A percentile compares a stretch with the other conserved stretches of the same genome.
Evolutionary conservation across 2,329 filamentous ascomycete species (phyloP).

Genomic region (Lecanicillium sp.): DNA sequence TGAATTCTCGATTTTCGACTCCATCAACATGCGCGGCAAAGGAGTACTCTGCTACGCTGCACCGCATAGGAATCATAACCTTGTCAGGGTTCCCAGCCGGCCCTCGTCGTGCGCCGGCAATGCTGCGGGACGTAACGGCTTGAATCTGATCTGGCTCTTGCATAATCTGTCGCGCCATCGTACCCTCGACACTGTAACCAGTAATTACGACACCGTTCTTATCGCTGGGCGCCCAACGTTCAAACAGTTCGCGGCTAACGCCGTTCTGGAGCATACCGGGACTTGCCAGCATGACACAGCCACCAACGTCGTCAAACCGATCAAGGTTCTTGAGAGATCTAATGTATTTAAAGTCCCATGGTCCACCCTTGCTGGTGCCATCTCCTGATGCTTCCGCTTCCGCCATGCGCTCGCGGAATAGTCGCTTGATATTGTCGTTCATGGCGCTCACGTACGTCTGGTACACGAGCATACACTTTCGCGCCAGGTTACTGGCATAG

Average conservation of each 20-base stretch:
- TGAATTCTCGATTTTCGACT: slow-evolving; percentile 91
- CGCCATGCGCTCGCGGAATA: slow-evolving; percentile 89
- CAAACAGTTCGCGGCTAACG: slow-evolving; percentile 83
- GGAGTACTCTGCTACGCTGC: slow-evolving; percentile 87
- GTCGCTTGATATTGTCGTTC: slow-evolving; percentile 97
- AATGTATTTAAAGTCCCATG: slow-evolving; percentile 96
- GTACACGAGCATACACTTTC: slow-evolving; percentile 98
- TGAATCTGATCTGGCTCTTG: slow-evolving; percentile 93
- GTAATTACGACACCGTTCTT: slow-evolving; percentile 99
- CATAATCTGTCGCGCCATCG: slow-evolving; percentile 94
- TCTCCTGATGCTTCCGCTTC: slow-evolving; percentile 79
- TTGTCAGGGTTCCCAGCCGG: slow-evolving; percentile 70
- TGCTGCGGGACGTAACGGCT: slow-evolving; percentile 77
- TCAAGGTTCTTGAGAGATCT: slow-evolving; percentile 88
- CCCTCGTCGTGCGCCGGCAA: slow-evolving; percentile 52
- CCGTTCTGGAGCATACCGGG: slow-evolving; percentile 98
- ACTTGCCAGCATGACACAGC: slow-evolving; percentile 94
- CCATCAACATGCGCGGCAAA: slow-evolving; percentile 97
- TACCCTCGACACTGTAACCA: slow-evolving; percentile 96
- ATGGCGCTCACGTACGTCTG: slow-evolving; percentile 97
- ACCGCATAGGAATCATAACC: slow-evolving; percentile 83
- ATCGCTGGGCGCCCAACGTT: slow-evolving; percentile 91
- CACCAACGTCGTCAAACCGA: slow-evolving; percentile 89
- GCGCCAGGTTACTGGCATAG: slow-evolving; percentile 89
- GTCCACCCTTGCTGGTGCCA: slow-evolving; percentile 66